Evolutionary conservation across 108 stramenopile genomes (phyloP).

Genomic region (Conticribra guillardii): DNA sequence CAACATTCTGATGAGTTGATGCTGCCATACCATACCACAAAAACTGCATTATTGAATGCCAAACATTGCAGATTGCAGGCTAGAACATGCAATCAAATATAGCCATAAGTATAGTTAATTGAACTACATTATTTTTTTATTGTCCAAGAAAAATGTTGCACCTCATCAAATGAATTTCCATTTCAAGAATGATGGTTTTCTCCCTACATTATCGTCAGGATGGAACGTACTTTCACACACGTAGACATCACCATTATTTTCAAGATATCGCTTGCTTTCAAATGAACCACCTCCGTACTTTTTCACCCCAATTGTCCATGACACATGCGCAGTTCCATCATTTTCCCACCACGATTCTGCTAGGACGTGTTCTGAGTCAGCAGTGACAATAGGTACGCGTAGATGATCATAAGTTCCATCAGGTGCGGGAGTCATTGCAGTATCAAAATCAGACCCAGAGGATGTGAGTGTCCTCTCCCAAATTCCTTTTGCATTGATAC

Average conservation of each 20-base stretch:
- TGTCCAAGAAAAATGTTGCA: conserved; percentile 16
- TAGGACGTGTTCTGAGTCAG: conserved; percentile 70
- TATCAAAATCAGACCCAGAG: conserved; percentile 54
- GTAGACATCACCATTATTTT: conserved; percentile 53
- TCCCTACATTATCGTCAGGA: conserved; percentile 50
- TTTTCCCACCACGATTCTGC: conserved; percentile 85
- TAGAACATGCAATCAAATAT: no score
- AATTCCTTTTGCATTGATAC: conserved; percentile 19
- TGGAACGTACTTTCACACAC: conserved; percentile 82
- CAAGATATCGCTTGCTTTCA: conserved; percentile 72
- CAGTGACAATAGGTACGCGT: conserved; percentile 50
- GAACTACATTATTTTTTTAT: no score
- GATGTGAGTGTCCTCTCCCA: conserved; percentile 58
- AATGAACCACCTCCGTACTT: conserved; percentile 79
- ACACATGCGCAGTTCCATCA: conserved; percentile 67
- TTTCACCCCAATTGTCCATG: conserved; percentile 69
- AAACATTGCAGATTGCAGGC: no score
- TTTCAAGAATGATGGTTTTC: conserved; percentile 16
- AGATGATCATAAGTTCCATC: conserved; percentile 34
- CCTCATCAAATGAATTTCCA: conserved; percentile 52
- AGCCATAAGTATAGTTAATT: no score
- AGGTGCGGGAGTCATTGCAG: conserved; percentile 17
- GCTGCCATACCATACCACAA: no score
- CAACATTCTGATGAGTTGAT: no score
- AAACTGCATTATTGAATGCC: no score